A percentile compares a stretch with the other conserved stretches of the same genome.
These are phyloP conservation scores for Claviceps sp. DNA, from an alignment of 2,329 filamentous ascomycete species.

Conservation along the genomic window DNA sequence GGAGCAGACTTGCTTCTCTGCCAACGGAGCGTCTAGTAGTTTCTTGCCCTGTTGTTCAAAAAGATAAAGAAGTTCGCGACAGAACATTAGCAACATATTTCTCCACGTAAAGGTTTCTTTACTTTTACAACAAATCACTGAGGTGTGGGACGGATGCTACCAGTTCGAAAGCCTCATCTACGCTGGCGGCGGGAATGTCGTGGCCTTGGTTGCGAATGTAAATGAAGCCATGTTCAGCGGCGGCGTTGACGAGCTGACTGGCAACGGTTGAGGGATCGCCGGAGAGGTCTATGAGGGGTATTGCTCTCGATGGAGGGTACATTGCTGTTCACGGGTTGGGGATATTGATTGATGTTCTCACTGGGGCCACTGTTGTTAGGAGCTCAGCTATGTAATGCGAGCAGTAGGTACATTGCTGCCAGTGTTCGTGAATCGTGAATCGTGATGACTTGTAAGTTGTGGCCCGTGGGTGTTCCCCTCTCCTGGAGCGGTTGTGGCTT, in stretches of 20 bases:
- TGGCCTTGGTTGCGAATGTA: conserved; percentile 67
- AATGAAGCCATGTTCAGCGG: conserved; percentile 73
- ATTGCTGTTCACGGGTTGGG: conserved; percentile 7
- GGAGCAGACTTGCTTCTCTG: conserved; percentile 60
- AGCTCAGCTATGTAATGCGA: too few species aligned
- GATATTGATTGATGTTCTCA: not conserved
- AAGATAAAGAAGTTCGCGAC: too few species aligned
- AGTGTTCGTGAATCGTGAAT: too few species aligned
- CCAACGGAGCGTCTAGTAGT: conserved; percentile 56
- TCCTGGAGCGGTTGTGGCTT: too few species aligned
- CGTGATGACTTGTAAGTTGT: too few species aligned
- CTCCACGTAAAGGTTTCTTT: too few species aligned
- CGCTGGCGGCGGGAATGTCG: conserved; percentile 51
- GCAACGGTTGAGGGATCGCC: conserved; percentile 43
- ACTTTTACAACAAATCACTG: too few species aligned
- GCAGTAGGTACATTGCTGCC: too few species aligned
- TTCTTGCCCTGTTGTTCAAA: conserved; percentile 37
- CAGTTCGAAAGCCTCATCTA: conserved; percentile 60
- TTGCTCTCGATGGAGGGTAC: conserved; percentile 26
- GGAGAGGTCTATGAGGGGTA: conserved; percentile 73
- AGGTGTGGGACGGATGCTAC: conserved; percentile 29
- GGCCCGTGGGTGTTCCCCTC: too few species aligned
- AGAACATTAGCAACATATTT: too few species aligned
- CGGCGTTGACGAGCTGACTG: conserved; percentile 63
- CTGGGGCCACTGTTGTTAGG: too few species aligned